Base-by-base conservation (phyloP, 1,139 yeast species). In the Pichia norvegensis region DNA sequence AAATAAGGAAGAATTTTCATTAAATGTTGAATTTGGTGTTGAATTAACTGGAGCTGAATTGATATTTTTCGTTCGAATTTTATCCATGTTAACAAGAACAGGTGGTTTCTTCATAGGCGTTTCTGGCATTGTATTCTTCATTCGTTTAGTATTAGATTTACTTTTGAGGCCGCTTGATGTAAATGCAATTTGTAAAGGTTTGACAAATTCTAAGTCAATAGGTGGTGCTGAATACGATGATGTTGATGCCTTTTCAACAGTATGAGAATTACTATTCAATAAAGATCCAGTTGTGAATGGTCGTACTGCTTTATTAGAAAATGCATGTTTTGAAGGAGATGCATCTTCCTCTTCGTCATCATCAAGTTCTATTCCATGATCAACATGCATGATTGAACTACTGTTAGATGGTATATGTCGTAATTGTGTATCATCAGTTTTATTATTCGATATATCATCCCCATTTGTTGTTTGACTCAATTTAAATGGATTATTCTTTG, bases 121-220 rank as follows among this genome's bases (percentile, higher is more conserved):
- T 54, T 86, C 95, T 0, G 95, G 95, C 45, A 64, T 61, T 6
- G 45, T 42, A 39, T 59, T 59, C 8, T 31, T 23, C 10, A 29
- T 22, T 19, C 43, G 29, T 29, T 13, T 31, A 59, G 52, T 48
- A 22, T 79, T 75, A 52, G 77, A 79, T 65, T 86, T 86, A 50
- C 90, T 84, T 49, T 81, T 63, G 39, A 86, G 67, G 0, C 95
- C 95, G 0, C 85, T 69, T 4, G 92, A 78, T 63, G 78, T 74
- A 62, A 87, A 87, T 14, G 94, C 95, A 0, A 92, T 81, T 61
- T 85, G 95, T 41, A 85, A 70, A 4, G 96, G 95, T 59, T 83
- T 84, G 29, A 84, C 95, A 47, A 79, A 77, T 52, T 79, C 77
- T 63, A 81, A 86, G 1, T 81, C 74, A 21, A 74, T 71, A n/a